Evolutionary conservation across 768 basidiomycete genomes (phyloP).

Genomic region (Boletus tylopilopsis): DNA sequence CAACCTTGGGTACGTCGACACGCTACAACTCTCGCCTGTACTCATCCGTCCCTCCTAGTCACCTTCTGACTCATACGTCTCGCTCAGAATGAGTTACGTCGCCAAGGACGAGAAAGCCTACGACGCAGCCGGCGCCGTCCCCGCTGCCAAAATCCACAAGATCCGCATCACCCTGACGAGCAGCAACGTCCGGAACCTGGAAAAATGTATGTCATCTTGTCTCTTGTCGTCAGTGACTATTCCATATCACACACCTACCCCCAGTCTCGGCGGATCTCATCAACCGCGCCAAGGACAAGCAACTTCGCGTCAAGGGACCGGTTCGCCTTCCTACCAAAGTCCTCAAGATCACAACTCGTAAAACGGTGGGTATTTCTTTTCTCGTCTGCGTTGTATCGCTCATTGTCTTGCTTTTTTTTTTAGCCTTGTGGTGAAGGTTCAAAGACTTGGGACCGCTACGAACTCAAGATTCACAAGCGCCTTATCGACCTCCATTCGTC

Average conservation of each 20-base stretch:
- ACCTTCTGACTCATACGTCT: conserved; percentile 67
- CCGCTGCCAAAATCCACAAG: conserved; percentile 94
- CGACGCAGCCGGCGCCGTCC: conserved; percentile 88
- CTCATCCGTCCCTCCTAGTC: conserved; percentile 40
- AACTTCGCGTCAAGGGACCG: conserved; percentile 98
- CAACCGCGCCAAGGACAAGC: conserved; percentile 99
- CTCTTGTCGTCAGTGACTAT: neutral
- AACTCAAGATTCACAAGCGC: conserved; percentile 99
- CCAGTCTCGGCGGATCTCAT: conserved; percentile 94
- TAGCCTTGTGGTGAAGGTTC: conserved; percentile 99
- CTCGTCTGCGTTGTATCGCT: neutral
- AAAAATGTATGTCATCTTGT: conserved; percentile 72
- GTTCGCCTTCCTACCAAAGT: conserved; percentile 99
- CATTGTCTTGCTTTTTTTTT: neutral
- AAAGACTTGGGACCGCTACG: conserved; percentile 99
- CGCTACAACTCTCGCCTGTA: neutral
- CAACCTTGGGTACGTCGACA: conserved; percentile 27
- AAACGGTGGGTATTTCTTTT: conserved; percentile 64
- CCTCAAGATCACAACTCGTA: conserved; percentile 98
- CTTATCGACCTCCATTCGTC: conserved; percentile 99
- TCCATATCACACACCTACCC: neutral
- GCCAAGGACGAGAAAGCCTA: conserved; percentile 98
- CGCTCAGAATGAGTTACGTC: conserved; percentile 89
- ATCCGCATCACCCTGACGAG: conserved; percentile 98
- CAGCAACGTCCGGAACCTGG: conserved; percentile 96